Evolutionary conservation across 257 asterid species (phyloP), one percentile per base, ranked within the genome.

Genomic region (Dorcoceras hygrometricum): DNA sequence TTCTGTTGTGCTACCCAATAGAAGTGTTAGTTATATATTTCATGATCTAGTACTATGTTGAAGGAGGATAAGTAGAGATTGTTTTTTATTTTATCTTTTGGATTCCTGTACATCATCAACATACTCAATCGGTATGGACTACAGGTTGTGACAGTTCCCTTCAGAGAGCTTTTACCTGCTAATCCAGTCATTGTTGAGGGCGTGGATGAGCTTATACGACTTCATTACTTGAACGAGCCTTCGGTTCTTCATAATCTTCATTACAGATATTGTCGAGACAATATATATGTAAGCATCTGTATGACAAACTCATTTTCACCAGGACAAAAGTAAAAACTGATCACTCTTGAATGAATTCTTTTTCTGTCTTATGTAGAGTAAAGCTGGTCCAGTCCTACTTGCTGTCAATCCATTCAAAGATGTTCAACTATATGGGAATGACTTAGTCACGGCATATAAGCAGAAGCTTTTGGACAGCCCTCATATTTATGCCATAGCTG

Each of bases 221-320:
- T 91, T 71, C 81, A 95, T 80, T 89, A 87, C 79, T 73, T 95
- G 83, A 91, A 91, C 16, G 97, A 89, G 80, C 97, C 98, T 71
- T 95, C 99, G 46, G 89, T 95, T 81, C 88, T 95, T 77, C 90
- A 95, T 80, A 95, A 89, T 77, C 91, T 95, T 75, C 86, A 83
- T 62, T 55, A 73, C 75, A 83, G 98, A 83, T 91, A 81, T 79
- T 76, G 83, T 10, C 86, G 54, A 55, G 91, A 86, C 74, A 71
- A 69, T 8, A 75, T 89, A 78, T 95, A 95, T 83, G 99, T 95
- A 75, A 72, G 90, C 72, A 39, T 62, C 31, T 26, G 27, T 54
- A 20, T 43, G 57, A 12, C 43, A 71, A 26, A 24, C 57, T 25
- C 70, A 31, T 64, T 53, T 19, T 8, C 56, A n/a, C 48, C 56